Base-by-base conservation (phyloP, 2,329 filamentous ascomycete genomes). In the Sporothrix schenckii region DNA sequence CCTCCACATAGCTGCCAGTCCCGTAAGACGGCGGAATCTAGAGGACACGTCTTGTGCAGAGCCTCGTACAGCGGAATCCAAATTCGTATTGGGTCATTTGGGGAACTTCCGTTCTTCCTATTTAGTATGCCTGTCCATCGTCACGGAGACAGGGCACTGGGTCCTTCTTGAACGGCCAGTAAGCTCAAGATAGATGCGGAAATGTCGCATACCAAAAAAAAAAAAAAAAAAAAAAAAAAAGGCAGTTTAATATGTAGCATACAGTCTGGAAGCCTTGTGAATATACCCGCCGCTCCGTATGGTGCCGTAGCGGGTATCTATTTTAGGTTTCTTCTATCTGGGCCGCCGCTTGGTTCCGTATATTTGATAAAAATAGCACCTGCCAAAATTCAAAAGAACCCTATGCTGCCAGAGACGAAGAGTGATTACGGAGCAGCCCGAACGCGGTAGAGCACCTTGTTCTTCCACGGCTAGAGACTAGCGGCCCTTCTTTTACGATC, bases 91-190 rank as follows among this genome's bases (percentile, higher is more conserved):
- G 30, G 21, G 63, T 5, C 11, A 47, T 54, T 63, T 72, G 68
- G 71, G 71, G 71, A 69, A 72, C 56, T 52, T 72, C 71, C 71
- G 71, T 60, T 66, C 58, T 49, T 68, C 65, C 61, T 67, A 16
- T 65, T 66, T 44, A n/a, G n/a, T 65, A 3, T 34, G 58, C 6
- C 39, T 44, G 13, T 19, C 39, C 13, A 3, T 16, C 13, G 9
- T 9, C 4, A 47, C 39, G 39, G 21, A 14, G 10, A 60, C 7
- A 24, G 11, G 4, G 21, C 9, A 4, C 1, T 11, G 39, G 58
- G 58, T 61, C 58, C 34, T 61, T 24, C 53, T 44, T 7, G 3
- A 6, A 30, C 27, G 27, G 27, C 27, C 27, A 30, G 27, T 30
- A 30, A 30, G 27, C 2, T 5, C 27, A 3, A 30, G 27, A 24